A percentile compares a stretch with the other conserved stretches of the same genome.
phyloP scores from a whole-genome alignment of 2,329 filamentous ascomycete genomes.

The Microdochium trichocladiopsis region DNA sequence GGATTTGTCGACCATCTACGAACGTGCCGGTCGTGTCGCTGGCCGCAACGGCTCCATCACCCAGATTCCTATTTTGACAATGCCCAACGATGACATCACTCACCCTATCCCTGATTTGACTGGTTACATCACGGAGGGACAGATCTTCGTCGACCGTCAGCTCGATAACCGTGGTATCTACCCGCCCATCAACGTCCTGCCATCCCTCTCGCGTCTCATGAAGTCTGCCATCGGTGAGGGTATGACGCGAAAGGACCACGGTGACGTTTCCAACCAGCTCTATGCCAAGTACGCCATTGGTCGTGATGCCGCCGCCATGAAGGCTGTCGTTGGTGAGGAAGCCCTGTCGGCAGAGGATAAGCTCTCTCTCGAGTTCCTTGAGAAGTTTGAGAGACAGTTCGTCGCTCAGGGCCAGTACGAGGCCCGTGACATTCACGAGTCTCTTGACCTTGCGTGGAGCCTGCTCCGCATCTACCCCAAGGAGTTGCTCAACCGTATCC shows the following conservation, averaged over 20 bases:
- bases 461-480: slow-evolving; percentile 95
- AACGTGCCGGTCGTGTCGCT: slow-evolving; percentile 94
- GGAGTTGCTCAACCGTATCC: slow-evolving; percentile 93
- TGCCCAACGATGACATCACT: slow-evolving; percentile 99
- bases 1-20: slow-evolving; percentile 99
- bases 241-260: slow-evolving; percentile 93
- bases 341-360: slow-evolving; percentile 94
- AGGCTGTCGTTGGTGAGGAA: slow-evolving; percentile 98
- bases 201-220: slow-evolving; percentile 98
- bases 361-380: slow-evolving; percentile 93
- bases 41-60: slow-evolving; percentile 98
- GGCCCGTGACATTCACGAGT: slow-evolving; percentile 84
- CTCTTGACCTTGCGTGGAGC: slow-evolving; percentile 92
- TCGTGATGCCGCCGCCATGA: slow-evolving; percentile 97
- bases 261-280: slow-evolving; percentile 97
- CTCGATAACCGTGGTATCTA: slow-evolving; percentile 96
- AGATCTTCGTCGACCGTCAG: slow-evolving; percentile 94
- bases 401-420: slow-evolving; percentile 92
- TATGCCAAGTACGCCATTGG: slow-evolving; percentile 99
- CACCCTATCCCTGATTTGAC: slow-evolving; percentile 98
- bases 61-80: slow-evolving; percentile 96
- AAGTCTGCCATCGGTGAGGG: slow-evolving; percentile 98
- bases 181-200: slow-evolving; percentile 96
- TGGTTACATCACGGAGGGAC: slow-evolving; percentile 97
- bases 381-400: slow-evolving; percentile 96